phyloP scores from a whole-genome alignment of 768 basidiomycete species.

The Termitomyces titanicus region DNA sequence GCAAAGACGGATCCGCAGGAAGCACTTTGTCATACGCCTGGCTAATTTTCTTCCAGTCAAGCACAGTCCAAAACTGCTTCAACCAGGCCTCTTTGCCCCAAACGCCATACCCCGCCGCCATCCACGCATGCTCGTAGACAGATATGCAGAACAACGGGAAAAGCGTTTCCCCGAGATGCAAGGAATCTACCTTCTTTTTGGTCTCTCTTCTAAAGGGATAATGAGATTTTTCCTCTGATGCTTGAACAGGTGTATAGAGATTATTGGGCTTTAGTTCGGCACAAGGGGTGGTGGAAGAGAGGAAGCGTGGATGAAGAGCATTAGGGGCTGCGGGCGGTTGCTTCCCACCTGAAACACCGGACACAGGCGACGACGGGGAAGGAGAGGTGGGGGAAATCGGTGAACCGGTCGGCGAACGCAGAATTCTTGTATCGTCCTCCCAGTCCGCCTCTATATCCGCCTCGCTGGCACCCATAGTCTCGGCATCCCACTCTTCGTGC shows the following conservation, averaged over 20 bases:
- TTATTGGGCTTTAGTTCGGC: too few species aligned
- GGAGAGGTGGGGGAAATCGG: conserved; percentile 16
- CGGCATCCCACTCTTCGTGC: neutral
- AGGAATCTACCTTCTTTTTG: conserved; percentile 19
- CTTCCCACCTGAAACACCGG: conserved; percentile 32
- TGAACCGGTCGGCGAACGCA: conserved; percentile 15
- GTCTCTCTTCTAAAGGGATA: too few species aligned
- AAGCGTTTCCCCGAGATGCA: conserved; percentile 49
- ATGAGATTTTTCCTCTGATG: too few species aligned
- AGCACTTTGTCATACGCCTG: conserved; percentile 22
- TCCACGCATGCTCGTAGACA: conserved; percentile 85
- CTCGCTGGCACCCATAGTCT: neutral
- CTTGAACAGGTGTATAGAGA: too few species aligned
- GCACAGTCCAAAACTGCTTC: conserved; percentile 75
- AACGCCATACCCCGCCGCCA: conserved; percentile 79
- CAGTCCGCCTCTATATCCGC: neutral
- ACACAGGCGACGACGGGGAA: conserved; percentile 38
- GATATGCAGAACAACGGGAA: conserved; percentile 77
- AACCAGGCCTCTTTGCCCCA: conserved; percentile 91
- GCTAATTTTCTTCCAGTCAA: conserved; percentile 73
- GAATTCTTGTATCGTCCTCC: conserved; percentile 4
- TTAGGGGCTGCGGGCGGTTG: conserved; percentile 25
- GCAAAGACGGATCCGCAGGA: neutral
- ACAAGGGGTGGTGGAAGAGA: conserved; percentile 17
- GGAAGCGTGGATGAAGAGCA: conserved; percentile 25